Evolutionary conservation across 2,329 filamentous ascomycete genomes (phyloP).

Genomic region (Trichoderma arundinaceum): DNA sequence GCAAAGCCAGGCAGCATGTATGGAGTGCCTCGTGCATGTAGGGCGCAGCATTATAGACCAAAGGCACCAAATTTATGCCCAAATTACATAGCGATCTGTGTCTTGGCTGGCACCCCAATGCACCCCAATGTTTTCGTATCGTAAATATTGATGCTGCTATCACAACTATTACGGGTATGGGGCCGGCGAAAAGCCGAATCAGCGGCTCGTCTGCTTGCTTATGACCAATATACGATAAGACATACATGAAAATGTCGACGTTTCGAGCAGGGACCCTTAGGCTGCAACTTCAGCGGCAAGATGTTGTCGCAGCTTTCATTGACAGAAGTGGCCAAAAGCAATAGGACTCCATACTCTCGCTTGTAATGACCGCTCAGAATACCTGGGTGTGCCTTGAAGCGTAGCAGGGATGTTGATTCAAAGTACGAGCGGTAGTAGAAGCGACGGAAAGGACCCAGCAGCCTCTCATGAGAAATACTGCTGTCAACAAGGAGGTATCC

Average conservation of each 20-base stretch:
- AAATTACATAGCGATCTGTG: neutral
- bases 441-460: neutral
- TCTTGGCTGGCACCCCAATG: constrained; percentile 10
- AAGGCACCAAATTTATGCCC: neutral
- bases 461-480: constrained; percentile 18
- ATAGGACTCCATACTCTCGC: neutral
- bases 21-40: neutral
- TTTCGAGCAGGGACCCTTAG: neutral
- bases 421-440: neutral
- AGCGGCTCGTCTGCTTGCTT: too few relatives aligned
- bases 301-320: neutral
- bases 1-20: neutral
- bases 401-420: constrained; percentile 6
- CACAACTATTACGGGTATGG: neutral
- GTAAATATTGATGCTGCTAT: neutral
- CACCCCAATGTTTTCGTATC: constrained; percentile 6
- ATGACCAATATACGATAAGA: neutral
- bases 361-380: neutral
- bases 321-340: neutral
- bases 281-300: constrained; percentile 5
- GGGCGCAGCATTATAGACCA: neutral
- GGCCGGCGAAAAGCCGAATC: neutral
- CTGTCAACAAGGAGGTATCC: constrained; percentile 24
- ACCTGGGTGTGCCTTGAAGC: neutral
- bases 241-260: neutral